Conservation (phyloP, 2,329 filamentous ascomycete genomes). For the Fusarium sp. region DNA sequence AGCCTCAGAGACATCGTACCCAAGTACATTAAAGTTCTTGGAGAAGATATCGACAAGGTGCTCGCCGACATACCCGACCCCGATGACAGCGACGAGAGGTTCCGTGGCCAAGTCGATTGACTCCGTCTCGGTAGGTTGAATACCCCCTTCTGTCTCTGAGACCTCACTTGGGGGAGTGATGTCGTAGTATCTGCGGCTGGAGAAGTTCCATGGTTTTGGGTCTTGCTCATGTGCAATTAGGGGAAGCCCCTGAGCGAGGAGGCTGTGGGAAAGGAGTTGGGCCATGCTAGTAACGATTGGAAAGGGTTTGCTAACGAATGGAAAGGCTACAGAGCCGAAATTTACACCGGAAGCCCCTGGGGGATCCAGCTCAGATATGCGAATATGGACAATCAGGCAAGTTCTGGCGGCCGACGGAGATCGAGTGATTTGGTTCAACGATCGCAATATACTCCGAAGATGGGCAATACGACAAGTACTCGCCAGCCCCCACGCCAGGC, state of each 20-base stretch:
- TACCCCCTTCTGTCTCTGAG: slow-evolving; percentile 40
- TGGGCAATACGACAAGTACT: slow-evolving; percentile 23
- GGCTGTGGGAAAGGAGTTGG: slow-evolving; percentile 37
- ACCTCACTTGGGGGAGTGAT: slow-evolving; percentile 48
- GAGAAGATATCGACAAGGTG: slow-evolving; percentile 58
- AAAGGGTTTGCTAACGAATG: slow-evolving; percentile 35
- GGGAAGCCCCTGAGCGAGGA: slow-evolving; percentile 38
- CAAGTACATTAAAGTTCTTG: slow-evolving; percentile 52
- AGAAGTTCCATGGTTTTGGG: slow-evolving; percentile 39
- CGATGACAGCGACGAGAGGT: slow-evolving; percentile 57
- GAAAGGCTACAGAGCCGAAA: slow-evolving; percentile 21
- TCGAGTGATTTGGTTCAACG: slow-evolving; percentile 9
- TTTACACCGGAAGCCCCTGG: slow-evolving; percentile 12
- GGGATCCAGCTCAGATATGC: slow-evolving; percentile 38
- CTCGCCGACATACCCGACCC: slow-evolving; percentile 61
- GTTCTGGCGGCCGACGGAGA: slow-evolving; percentile 15
- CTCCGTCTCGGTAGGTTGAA: slow-evolving; percentile 2
- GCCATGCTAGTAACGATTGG: slow-evolving; percentile 43
- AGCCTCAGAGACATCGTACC: slow-evolving; percentile 56
- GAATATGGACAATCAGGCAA: slow-evolving; percentile 13
- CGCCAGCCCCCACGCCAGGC: slow-evolving; percentile 24
- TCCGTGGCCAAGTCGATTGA: slow-evolving; percentile 29
- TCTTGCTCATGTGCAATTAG: slow-evolving; percentile 31
- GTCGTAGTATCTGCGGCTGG: slow-evolving; percentile 44
- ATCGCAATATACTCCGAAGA: slow-evolving; percentile 20